phyloP scores from a whole-genome alignment of 1,284 basidiomycete species.

The Porogramme epimiltina region DNA sequence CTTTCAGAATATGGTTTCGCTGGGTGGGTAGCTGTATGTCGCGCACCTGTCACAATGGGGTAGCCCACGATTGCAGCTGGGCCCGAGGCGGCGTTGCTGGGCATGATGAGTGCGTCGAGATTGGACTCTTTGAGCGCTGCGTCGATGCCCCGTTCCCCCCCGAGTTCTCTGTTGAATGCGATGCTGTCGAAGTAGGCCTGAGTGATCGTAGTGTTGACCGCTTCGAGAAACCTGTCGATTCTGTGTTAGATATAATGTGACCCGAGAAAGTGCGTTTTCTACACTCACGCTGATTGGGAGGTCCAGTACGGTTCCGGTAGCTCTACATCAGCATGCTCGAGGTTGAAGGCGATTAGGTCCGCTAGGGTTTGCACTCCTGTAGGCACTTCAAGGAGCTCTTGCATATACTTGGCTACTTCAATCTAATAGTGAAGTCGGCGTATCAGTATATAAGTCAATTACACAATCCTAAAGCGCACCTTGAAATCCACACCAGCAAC shows the following conservation, averaged over 20 bases:
- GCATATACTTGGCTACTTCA: slow-evolving; percentile 51
- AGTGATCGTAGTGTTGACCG: slow-evolving; percentile 49
- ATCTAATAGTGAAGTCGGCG: slow-evolving; percentile 38
- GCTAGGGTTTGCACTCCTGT: slow-evolving; percentile 55
- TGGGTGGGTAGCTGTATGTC: too few species aligned
- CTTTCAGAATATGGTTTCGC: too few species aligned
- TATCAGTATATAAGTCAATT: too few species aligned
- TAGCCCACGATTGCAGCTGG: slow-evolving; percentile 45
- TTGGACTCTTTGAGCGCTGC: slow-evolving; percentile 43
- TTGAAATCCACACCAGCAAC: slow-evolving; percentile 62
- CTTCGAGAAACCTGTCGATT: slow-evolving; percentile 41
- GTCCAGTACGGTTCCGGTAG: slow-evolving; percentile 49
- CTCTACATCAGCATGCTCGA: slow-evolving; percentile 39
- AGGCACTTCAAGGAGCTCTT: slow-evolving; percentile 45
- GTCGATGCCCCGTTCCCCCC: slow-evolving; percentile 58
- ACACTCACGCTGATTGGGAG: slow-evolving; percentile 45
- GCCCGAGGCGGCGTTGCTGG: slow-evolving; percentile 33
- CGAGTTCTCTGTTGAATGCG: slow-evolving; percentile 51
- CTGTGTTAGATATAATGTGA: too few species aligned
- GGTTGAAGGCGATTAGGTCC: slow-evolving; percentile 58
- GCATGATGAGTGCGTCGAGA: slow-evolving; percentile 41
- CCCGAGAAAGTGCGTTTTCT: too few species aligned
- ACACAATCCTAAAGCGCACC: too few species aligned
- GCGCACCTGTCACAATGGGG: slow-evolving; percentile 40
- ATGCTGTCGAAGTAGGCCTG: slow-evolving; percentile 50